Conservation (phyloP, 2,329 filamentous ascomycete species). For the Septoria linicola region DNA sequence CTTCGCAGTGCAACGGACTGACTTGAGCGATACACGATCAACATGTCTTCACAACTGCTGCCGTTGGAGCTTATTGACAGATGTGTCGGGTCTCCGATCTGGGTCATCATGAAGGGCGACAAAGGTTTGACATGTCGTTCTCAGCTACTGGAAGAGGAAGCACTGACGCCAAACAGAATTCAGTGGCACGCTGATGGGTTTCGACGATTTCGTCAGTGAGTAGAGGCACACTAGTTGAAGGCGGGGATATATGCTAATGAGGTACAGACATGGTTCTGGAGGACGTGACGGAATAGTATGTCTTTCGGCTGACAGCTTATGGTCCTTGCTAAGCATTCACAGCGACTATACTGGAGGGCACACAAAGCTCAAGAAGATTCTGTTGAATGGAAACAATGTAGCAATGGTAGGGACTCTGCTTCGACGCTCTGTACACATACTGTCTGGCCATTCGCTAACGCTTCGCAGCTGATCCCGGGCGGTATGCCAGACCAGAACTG, state of each 20-base stretch:
- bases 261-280: constrained; percentile 90
- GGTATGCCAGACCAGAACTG: constrained; percentile 30
- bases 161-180: constrained; percentile 66
- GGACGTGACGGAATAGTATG: constrained; percentile 87
- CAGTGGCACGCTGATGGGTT: constrained; percentile 87
- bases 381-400: constrained; percentile 97
- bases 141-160: not conserved
- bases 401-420: constrained; percentile 77
- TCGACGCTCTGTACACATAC: not conserved
- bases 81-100: constrained; percentile 95
- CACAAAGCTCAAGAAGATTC: constrained; percentile 86
- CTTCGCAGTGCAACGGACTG: not conserved
- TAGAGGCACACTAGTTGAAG: constrained; percentile 39
- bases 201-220: constrained; percentile 99
- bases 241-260: not conserved
- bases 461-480: constrained; percentile 29
- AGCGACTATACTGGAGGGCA: constrained; percentile 88
- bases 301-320: constrained; percentile 41
- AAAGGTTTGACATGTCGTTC: constrained; percentile 73
- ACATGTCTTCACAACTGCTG: constrained; percentile 38
- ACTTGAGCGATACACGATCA: constrained; percentile 1
- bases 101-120: constrained; percentile 99
- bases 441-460: not conserved
- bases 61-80: constrained; percentile 88
- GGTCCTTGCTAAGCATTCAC: constrained; percentile 11